Evolutionary conservation across 257 asterid genomes (phyloP), one percentile per base, ranked within the genome.

Genomic region (Primulina tabacum): DNA sequence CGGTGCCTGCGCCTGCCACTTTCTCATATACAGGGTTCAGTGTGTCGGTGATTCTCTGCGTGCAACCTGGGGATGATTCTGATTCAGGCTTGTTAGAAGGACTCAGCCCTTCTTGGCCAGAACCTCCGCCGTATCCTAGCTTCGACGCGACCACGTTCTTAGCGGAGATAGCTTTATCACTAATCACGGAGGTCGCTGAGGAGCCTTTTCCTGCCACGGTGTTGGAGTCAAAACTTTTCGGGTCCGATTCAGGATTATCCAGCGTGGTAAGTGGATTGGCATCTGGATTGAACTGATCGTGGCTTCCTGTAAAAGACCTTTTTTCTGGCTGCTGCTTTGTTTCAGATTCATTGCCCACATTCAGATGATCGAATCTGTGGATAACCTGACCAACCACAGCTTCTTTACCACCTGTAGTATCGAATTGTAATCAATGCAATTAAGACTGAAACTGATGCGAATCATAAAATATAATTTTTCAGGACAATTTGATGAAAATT

Each of bases 261-360:
- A 78, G 64, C 8, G 10, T 0, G 4, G 29, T 28, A 28, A 28
- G 1, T 28, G 58, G 33, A 30, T 3, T 30, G 6, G 33, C 1
- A 61, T 75, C 57, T 0, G 81, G 80, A 6, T 76, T 59, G 56
- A 82, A 73, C 60, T 79, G 82, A 65, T 73, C 86, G 57, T 76
- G 78, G 62, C 78, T 71, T 20, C 86, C 86, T 0, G 80, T 38
- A 11, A 5, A 30, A 30, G 33, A 5, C 33, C 71, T 37, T 2
- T 28, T 28, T 28, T 28, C 29, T 28, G 29, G 29, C 29, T 28
- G 29, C 4, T 35, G 63, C 2, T 3, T 4, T 52, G 35, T 8
- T 53, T 43, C 67, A 2, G 52, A 38, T 17, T 64, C 73, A 40
- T 73, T 72, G 6, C 62, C 30, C 17, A 82, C 60, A 0, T 29